Evolutionary conservation across 1,139 yeast genomes (phyloP).

Genomic region (Sugiyamaella castrensis): DNA sequence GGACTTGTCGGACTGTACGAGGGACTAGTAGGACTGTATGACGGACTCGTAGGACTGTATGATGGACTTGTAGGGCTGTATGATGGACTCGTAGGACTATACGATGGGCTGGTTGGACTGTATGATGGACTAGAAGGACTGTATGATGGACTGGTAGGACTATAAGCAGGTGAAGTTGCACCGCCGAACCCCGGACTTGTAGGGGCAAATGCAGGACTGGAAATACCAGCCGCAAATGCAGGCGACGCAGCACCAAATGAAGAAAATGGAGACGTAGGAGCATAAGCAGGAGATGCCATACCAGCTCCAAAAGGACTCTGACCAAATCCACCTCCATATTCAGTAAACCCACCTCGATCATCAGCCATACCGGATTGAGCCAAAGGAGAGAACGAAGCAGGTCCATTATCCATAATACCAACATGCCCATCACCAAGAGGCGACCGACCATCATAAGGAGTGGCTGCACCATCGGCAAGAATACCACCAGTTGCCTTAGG

Average conservation of each 20-base stretch:
- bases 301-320: constrained; percentile 50
- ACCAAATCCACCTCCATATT: constrained; percentile 65
- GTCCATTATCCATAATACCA: constrained; percentile 70
- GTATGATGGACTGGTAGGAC: constrained; percentile 66
- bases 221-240: constrained; percentile 58
- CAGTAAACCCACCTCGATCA: constrained; percentile 87
- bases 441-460: constrained; percentile 84
- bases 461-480: constrained; percentile 74
- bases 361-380: constrained; percentile 83
- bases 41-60: constrained; percentile 68
- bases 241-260: constrained; percentile 70
- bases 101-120: constrained; percentile 62
- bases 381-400: constrained; percentile 74
- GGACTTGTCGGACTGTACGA: constrained; percentile 71
- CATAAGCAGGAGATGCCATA: constrained; percentile 59
- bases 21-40: constrained; percentile 68
- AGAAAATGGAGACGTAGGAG: constrained; percentile 62
- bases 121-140: constrained; percentile 72
- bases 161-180: constrained; percentile 60
- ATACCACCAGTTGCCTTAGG: constrained; percentile 43
- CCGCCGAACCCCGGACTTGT: constrained; percentile 72
- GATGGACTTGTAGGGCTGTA: constrained; percentile 67
- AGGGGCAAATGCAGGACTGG: constrained; percentile 62
- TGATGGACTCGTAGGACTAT: constrained; percentile 69
- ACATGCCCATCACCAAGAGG: constrained; percentile 72